Base-by-base conservation (phyloP, 1,284 basidiomycete species). In the Tilletia caries region DNA sequence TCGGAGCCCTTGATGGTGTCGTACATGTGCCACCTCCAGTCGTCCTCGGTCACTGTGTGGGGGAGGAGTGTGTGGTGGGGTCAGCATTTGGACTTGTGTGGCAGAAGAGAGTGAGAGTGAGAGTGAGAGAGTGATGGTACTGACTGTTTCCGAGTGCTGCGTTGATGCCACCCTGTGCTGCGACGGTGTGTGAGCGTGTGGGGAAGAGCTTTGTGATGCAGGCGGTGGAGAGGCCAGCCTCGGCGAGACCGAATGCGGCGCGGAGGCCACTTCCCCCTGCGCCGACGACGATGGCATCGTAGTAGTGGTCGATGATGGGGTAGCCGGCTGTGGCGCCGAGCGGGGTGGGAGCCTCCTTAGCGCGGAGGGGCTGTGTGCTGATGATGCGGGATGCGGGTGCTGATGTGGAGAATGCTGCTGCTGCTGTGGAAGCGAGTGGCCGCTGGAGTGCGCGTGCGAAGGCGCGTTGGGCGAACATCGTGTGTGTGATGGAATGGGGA, bases 11-110 rank as follows among this genome's bases (percentile, higher is more conserved):
- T 98, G 76, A 98, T 95, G 69, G 95, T 98, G 86, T 98, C 95
- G 85, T 95, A 95, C 92, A 98, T 97, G 85, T 98, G 95, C 96
- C 96, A 98, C 85, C 96, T 87, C 95, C 95, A 98, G 85, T 97
- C 94, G 83, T 97, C 82, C 79, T 79, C 79, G 66, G 81, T 82
- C 81, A 82, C 37, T 41, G 37, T 41, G 37, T 1, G 2, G 8
- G 37, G 15, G 15, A 41, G 15, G 32, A 37, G 62, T n/a, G 1
- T 23, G 29, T 29, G 32, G 33, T n/a, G 18, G n/a, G 37, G 27
- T 12, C 34, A 15, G 15, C 20, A 27, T 64, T 32, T 23, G n/a
- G n/a, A n/a, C n/a, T n/a, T n/a, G n/a, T n/a, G n/a, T n/a, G n/a
- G n/a, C n/a, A n/a, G 69, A 60, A n/a, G n/a, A n/a, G 37, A 1